Conservation (phyloP, 164 flowering plant species). For the Piper betle region DNA sequence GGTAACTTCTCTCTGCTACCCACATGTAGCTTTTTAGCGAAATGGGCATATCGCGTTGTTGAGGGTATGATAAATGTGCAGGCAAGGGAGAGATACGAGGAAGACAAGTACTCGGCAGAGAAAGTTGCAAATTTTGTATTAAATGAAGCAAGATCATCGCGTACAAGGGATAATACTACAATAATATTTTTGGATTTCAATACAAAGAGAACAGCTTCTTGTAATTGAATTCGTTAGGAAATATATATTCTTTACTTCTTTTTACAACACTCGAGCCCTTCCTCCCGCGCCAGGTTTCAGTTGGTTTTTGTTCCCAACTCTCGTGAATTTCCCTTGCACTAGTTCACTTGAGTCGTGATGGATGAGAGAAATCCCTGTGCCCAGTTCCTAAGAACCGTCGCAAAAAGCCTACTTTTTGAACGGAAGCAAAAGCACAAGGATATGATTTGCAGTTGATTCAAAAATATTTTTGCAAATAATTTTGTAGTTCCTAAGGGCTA, state of each 20-base stretch:
- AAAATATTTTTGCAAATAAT: too few species aligned
- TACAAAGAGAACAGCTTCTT: conserved; percentile 22
- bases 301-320: too few species aligned
- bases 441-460: too few species aligned
- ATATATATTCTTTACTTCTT: neutral
- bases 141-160: conserved; percentile 67
- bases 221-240: conserved; percentile 12
- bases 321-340: too few species aligned
- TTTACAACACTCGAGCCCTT: too few species aligned
- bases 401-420: too few species aligned
- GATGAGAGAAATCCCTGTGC: too few species aligned
- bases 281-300: neutral
- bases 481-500: too few species aligned
- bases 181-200: conserved; percentile 72
- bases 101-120: conserved; percentile 45
- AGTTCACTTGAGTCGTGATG: too few species aligned
- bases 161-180: conserved; percentile 94
- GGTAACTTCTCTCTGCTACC: conserved; percentile 22
- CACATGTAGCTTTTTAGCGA: neutral
- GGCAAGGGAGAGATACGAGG: conserved; percentile 35
- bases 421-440: too few species aligned
- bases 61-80: conserved; percentile 12
- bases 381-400: too few species aligned
- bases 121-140: conserved; percentile 61
- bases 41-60: neutral